phyloP scores from a whole-genome alignment of 345 rosid genomes.

The Eucalyptus brandiana region DNA sequence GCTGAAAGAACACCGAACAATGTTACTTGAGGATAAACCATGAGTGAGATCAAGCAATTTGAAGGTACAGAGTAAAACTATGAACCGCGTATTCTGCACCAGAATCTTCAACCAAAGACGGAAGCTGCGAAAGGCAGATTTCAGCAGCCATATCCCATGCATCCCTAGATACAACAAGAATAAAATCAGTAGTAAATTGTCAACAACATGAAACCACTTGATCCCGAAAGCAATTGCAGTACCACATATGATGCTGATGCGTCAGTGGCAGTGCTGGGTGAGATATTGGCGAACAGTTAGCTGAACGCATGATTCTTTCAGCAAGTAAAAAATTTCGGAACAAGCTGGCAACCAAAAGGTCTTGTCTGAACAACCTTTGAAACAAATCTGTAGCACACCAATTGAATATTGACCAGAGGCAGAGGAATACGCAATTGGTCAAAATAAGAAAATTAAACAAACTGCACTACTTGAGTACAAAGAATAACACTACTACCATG shows the following conservation, averaged over 20 bases:
- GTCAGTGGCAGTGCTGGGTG: slow-evolving; percentile 96
- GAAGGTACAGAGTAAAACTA: not conserved
- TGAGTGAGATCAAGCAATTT: not conserved
- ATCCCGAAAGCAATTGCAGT: not conserved
- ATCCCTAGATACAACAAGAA: slow-evolving; percentile 54
- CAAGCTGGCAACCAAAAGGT: slow-evolving; percentile 90
- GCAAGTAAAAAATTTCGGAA: slow-evolving; percentile 97
- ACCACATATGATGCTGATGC: slow-evolving; percentile 99
- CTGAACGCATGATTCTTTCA: slow-evolving; percentile 97
- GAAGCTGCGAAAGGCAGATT: slow-evolving; percentile 97
- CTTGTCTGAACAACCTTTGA: slow-evolving; percentile 93
- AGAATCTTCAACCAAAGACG: slow-evolving; percentile 76
- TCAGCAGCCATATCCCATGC: slow-evolving; percentile 99
- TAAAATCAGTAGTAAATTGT: not conserved
- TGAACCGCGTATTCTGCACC: slow-evolving; percentile 75
- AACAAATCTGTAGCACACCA: slow-evolving; percentile 65
- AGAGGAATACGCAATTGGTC: not conserved
- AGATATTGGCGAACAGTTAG: slow-evolving; percentile 95
- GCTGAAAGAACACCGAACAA: slow-evolving; percentile 29
- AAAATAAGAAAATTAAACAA: not conserved
- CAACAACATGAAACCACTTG: not conserved
- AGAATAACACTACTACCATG: slow-evolving; percentile 56
- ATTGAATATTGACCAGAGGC: not conserved
- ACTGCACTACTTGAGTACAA: not conserved
- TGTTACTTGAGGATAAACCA: not conserved